Evolutionary conservation across 768 basidiomycete species (phyloP).

Genomic region (Suillus cothurnatus): DNA sequence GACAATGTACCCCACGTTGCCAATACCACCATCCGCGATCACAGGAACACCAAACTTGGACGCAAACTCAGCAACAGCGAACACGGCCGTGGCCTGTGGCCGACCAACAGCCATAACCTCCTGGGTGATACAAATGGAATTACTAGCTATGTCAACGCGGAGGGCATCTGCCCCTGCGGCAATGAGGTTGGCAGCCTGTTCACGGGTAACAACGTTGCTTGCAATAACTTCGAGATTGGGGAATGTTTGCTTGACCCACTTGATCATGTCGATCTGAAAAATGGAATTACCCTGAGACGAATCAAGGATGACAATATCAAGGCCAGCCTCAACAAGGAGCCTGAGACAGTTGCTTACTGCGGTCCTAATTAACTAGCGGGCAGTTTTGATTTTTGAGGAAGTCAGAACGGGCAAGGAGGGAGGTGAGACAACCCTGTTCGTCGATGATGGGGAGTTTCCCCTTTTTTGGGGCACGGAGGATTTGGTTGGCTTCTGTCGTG

Average conservation of each 20-base stretch:
- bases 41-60: conserved; percentile 93
- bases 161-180: no score
- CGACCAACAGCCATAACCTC: no score
- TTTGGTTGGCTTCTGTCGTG: conserved; percentile 86
- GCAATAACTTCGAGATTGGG: conserved; percentile 84
- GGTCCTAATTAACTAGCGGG: conserved; percentile 91
- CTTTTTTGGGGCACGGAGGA: conserved; percentile 95
- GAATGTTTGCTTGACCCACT: conserved; percentile 86
- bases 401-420: conserved; percentile 87
- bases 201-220: no score
- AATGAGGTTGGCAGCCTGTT: no score
- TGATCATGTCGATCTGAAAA: conserved; percentile 93
- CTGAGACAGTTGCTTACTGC: conserved; percentile 90
- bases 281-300: conserved; percentile 96
- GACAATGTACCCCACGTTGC: conserved; percentile 96
- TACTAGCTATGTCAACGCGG: no score
- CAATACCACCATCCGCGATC: conserved; percentile 93
- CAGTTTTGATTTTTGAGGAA: conserved; percentile 92
- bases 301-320: conserved; percentile 94
- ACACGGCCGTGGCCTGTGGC: conserved; percentile 87
- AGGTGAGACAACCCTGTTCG: conserved; percentile 60
- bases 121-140: no score
- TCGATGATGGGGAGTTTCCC: conserved; percentile 93
- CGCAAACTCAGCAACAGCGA: conserved; percentile 60
- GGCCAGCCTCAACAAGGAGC: conserved; percentile 88